A percentile compares a stretch with the other conserved stretches of the same genome.
Evolutionary conservation across 1,139 yeast species (phyloP).

Genomic region (Yamadazyma sp.): DNA sequence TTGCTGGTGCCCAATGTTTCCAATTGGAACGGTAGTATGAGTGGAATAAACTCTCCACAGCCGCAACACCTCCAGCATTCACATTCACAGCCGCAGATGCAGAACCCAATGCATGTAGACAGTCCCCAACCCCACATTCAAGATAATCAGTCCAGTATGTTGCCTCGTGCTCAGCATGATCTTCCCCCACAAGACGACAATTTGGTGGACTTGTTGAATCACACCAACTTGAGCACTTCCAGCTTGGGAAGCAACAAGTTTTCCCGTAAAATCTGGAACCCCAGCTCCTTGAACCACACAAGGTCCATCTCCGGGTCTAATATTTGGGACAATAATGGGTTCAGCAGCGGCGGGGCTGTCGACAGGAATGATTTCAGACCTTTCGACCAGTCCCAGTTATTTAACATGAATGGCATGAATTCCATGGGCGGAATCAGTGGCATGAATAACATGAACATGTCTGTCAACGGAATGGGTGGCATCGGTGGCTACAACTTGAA

Average conservation of each 20-base stretch:
- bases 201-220: conserved; percentile 5
- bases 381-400: conserved; percentile 6
- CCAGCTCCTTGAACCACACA: conserved; percentile 8
- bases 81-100: conserved; percentile 8
- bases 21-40: conserved; percentile 2
- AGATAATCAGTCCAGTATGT: background rate
- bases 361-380: conserved; percentile 7
- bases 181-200: conserved; percentile 1
- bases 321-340: conserved; percentile 11
- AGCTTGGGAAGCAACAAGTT: conserved; percentile 12
- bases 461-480: background rate
- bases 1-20: background rate
- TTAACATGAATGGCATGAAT: background rate
- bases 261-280: conserved; percentile 11
- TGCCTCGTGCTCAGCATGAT: background rate
- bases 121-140: background rate
- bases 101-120: background rate
- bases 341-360: background rate
- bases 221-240: conserved; percentile 10
- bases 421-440: background rate
- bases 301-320: conserved; percentile 13
- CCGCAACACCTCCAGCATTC: conserved; percentile 7
- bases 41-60: conserved; percentile 8
- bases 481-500: background rate
- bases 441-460: background rate